Percentiles rank a stretch among this genome's conserved stretches.
Conservation (phyloP, 139 green algal genomes). For the Chlorella sp. region DNA sequence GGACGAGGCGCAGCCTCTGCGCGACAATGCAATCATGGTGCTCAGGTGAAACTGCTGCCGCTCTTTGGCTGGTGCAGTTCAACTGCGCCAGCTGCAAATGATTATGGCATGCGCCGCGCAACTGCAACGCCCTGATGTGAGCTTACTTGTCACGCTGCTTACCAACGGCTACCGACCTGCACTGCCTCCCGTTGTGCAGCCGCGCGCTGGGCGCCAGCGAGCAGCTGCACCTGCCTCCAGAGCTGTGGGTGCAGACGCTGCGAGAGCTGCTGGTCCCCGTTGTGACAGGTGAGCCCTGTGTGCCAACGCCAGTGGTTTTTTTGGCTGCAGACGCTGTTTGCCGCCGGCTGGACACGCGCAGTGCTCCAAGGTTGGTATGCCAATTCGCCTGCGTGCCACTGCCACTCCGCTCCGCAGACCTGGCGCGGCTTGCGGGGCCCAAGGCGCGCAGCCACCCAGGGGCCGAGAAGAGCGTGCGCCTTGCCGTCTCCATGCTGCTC, state of each 20-base stretch:
- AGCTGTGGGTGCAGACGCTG: slow-evolving; percentile 63
- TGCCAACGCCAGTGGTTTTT: neutral
- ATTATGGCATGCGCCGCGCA: too few relatives aligned
- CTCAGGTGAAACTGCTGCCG: too few relatives aligned
- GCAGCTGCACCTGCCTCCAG: slow-evolving; percentile 60
- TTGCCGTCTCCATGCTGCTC: slow-evolving; percentile 67
- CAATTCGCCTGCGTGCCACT: neutral
- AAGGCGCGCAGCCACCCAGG: slow-evolving; percentile 38
- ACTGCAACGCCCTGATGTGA: too few relatives aligned
- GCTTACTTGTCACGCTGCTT: too few relatives aligned
- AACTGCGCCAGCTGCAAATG: too few relatives aligned
- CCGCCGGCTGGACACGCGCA: too few relatives aligned
- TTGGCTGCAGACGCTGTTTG: too few relatives aligned
- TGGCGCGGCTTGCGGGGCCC: slow-evolving; percentile 35
- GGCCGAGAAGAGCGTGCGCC: slow-evolving; percentile 68
- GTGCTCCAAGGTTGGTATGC: too few relatives aligned
- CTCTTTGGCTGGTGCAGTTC: too few relatives aligned
- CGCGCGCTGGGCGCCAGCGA: slow-evolving; percentile 11
- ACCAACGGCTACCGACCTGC: too few relatives aligned
- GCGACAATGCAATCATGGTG: slow-evolving; percentile 66
- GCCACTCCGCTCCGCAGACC: slow-evolving; percentile 27
- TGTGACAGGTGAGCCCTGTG: slow-evolving; percentile 38
- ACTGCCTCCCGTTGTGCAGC: too few relatives aligned
- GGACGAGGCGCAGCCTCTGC: slow-evolving; percentile 59
- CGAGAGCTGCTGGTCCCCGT: slow-evolving; percentile 65